Evolutionary conservation across 345 rosid species (phyloP).

Genomic region (Bretschneidera sinensis): DNA sequence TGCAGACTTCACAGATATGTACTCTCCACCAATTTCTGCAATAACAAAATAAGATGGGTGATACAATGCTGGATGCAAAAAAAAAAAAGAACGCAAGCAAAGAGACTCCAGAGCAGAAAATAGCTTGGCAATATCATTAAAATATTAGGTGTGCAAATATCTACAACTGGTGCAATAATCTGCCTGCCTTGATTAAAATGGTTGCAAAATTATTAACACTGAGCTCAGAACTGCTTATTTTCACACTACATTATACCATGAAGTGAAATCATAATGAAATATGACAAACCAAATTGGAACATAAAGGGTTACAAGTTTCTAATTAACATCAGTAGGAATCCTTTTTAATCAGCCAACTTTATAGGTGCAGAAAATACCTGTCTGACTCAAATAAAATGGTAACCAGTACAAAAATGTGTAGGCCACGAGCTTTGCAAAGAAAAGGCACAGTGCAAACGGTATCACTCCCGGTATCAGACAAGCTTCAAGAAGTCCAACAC

Average conservation of each 20-base stretch:
- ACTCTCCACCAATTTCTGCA: slow-evolving; percentile 90
- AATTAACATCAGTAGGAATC: not conserved
- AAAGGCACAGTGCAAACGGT: slow-evolving; percentile 80
- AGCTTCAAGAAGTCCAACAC: slow-evolving; percentile 84
- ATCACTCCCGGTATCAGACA: slow-evolving; percentile 91
- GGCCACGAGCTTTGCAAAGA: slow-evolving; percentile 90
- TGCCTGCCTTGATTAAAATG: too few relatives aligned
- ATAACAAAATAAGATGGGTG: slow-evolving; percentile 9
- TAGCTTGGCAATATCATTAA: too few relatives aligned
- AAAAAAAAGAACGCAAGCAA: not conserved
- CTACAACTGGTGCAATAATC: too few relatives aligned
- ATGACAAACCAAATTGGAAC: not conserved
- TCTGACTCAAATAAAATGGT: slow-evolving; percentile 86
- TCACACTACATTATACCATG: not conserved
- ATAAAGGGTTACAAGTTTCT: not conserved
- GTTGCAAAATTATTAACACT: too few relatives aligned
- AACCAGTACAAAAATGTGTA: slow-evolving; percentile 91
- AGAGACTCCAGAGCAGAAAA: not conserved
- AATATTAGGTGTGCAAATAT: too few relatives aligned
- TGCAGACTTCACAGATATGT: slow-evolving; percentile 82
- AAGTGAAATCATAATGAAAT: not conserved
- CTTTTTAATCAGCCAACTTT: not conserved
- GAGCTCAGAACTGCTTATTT: too few relatives aligned
- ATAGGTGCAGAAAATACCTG: slow-evolving; percentile 38
- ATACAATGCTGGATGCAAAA: slow-evolving; percentile 1